Evolutionary conservation across 2,329 filamentous ascomycete genomes (phyloP), one percentile per base, ranked within the genome.

Genomic region (Verticillium zaregamsianum): DNA sequence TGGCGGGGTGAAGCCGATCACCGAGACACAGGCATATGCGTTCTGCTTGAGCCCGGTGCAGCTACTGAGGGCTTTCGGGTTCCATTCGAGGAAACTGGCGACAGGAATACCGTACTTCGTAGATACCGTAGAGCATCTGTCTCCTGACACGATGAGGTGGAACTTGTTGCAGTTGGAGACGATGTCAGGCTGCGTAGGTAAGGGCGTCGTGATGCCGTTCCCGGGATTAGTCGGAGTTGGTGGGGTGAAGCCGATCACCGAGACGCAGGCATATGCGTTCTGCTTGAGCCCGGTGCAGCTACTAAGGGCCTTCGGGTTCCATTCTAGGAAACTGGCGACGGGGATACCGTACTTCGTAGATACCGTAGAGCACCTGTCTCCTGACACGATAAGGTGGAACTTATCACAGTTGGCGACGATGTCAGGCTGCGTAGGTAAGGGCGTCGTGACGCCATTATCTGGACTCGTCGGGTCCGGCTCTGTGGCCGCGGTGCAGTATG

Each of bases 231-330:
- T 45, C 15, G 39, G 35, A n/a, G 52, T 25, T 5, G 35, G 15
- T 15, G 35, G 35, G 15, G 35, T 28, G 14, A n/a, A 40, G 20
- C 49, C 40, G 31, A 56, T 23, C 15, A 60, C 59, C 31, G 45
- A 55, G 52, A 63, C 58, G 54, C 67, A 68, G 3, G 59, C 59
- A 25, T 63, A 66, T 0, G 61, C 52, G 32, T 59, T 54, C 2
- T 58, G 55, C 61, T 65, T 63, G n/a, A 75, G 66, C 11, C 66
- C 65, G 7, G 28, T 54, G 61, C 73, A 75, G 32, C 66, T 63
- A 9, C 55, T 59, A 3, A 68, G 66, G 15, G 72, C 66, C 17
- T 64, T 66, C 5, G 73, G 72, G 62, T 77, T 73, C 73, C 73
- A 74, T 56, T 62, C 45, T 20, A 67, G 54, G 2, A 72, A 63